Base-by-base conservation (phyloP, 176 grass and related monocot species). In the Carex scoparia region DNA sequence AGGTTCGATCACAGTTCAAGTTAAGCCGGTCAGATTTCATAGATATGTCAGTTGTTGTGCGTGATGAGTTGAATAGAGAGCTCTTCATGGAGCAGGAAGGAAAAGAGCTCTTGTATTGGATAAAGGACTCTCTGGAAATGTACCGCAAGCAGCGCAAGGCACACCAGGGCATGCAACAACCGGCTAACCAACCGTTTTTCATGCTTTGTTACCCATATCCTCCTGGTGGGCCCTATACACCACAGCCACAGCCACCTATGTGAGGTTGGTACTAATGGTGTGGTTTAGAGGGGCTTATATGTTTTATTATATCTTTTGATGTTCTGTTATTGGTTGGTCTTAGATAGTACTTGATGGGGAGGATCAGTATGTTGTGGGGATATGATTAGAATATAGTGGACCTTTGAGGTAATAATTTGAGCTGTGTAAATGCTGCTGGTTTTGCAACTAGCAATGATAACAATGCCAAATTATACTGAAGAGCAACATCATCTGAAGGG, bases 1-100 rank as follows among this genome's bases (percentile, higher is more conserved):
- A 56, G 49, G 49, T 77, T 10, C 73, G 73, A 5, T 56, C 73
- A 14, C 73, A 18, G 27, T 77, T 77, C 49, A 77, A 77, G 73
- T 77, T 77, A 56, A 77, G 73, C 9, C 73, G 73, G 73, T 77
- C 28, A 8, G 73, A 77, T 14, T 77, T 77, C 49, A 56, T 56
- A 56, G 73, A 77, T 56, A 77, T 77, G 73, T 77, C 73, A 3
- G 49, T 77, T 33, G 49, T 77, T 56, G 73, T 77, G 27, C 73
- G 73, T 56, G 73, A 77, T 13, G 73, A 77, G 49, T 56, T 77
- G 46, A 77, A 77, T 54, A 77, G 73, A 77, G 73, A 77, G 49
- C 73, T 77, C 73, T 77, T 77, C 73, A 77, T 77, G 73, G 73
- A 77, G 49, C 73, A 56, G 73, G 73, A 77, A 77, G 73, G 73